phyloP scores from a whole-genome alignment of 352 stramenopile species.

The Phytopythium helicoides region DNA sequence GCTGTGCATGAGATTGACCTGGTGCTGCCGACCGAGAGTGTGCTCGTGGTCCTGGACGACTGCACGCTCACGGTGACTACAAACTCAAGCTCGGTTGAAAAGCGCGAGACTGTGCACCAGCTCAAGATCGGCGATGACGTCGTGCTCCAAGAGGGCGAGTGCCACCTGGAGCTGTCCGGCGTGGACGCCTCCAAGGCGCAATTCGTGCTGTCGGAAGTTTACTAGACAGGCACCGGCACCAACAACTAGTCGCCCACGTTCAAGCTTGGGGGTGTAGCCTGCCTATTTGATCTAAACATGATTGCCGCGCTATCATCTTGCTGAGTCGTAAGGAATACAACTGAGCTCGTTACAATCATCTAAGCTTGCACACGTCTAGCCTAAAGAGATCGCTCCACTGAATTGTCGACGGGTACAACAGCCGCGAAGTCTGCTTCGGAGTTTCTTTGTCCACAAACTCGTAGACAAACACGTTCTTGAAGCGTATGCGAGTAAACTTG shows the following conservation, averaged over 20 bases:
- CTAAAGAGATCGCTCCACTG: no score
- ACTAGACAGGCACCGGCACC: no score
- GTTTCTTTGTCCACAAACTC: no score
- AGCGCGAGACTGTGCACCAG: conserved; percentile 5
- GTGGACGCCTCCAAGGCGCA: conserved; percentile 8
- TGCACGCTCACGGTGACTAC: conserved; percentile 21
- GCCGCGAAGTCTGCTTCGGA: no score
- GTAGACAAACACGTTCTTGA: no score
- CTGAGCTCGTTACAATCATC: no score
- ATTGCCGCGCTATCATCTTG: no score
- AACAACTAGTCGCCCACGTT: no score
- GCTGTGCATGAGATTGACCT: conserved; percentile 18
- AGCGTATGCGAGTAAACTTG: no score
- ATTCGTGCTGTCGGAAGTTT: conserved; percentile 26
- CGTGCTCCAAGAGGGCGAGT: conserved; percentile 11
- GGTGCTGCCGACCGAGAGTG: conserved; percentile 24
- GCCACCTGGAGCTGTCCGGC: conserved; percentile 12
- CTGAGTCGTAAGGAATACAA: neutral
- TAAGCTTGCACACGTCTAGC: no score
- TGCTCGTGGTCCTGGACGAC: conserved; percentile 30
- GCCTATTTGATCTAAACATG: neutral
- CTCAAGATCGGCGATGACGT: conserved; percentile 24
- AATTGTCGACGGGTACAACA: no score
- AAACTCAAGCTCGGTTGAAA: conserved; percentile 7
- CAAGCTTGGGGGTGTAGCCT: no score